Conservation (phyloP, 2,329 filamentous ascomycete genomes). For the Arthroderma uncinatum region DNA sequence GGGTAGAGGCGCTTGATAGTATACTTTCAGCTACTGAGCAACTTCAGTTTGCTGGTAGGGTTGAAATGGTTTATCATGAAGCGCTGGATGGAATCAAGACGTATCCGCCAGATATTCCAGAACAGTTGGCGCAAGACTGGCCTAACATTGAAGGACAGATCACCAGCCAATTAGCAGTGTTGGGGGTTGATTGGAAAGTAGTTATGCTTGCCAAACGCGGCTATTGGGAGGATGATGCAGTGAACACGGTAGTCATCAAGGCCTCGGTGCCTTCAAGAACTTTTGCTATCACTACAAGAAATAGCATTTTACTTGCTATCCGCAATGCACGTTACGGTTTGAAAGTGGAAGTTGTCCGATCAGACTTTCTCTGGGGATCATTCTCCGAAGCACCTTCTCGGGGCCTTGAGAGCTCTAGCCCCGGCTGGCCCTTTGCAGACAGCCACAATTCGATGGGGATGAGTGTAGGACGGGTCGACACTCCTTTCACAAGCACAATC, state of each 20-base stretch:
- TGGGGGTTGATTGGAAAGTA: neutral
- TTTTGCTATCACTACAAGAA: neutral
- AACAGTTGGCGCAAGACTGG: neutral
- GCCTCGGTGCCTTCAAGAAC: neutral
- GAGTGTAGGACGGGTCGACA: neutral
- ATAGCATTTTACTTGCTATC: neutral
- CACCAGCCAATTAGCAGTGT: neutral
- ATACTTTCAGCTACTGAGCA: neutral
- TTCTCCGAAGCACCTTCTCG: neutral
- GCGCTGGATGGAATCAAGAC: neutral
- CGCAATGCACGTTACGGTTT: neutral
- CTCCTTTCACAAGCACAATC: neutral
- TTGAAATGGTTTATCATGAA: constrained; percentile 5
- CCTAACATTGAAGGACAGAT: neutral
- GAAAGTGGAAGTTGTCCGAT: neutral
- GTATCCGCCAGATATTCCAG: neutral
- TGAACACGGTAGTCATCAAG: constrained; percentile 1
- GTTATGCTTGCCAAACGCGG: neutral
- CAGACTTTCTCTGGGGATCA: constrained; percentile 4
- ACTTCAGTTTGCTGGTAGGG: neutral
- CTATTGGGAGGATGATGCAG: constrained; percentile 5
- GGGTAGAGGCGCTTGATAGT: neutral
- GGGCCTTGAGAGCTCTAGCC: neutral
- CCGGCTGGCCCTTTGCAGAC: constrained; percentile 4
- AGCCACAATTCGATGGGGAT: constrained; percentile 6